Evolutionary conservation across 2,329 filamentous ascomycete species (phyloP).

Genomic region (Aspergillus neotritici): DNA sequence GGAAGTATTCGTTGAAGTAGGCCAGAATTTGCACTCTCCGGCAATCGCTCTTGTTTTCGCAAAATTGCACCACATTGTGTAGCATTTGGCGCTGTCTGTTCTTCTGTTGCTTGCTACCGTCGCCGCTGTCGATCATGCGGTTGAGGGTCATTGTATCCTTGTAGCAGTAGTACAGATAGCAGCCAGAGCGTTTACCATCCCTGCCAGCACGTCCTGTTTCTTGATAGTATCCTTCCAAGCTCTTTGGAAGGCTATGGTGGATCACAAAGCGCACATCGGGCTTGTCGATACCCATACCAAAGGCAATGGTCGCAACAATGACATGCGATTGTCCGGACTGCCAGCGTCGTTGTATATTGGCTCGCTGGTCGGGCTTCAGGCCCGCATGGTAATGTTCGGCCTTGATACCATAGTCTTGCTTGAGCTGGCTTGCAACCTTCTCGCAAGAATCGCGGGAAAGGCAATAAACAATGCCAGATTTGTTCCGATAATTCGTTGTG

Average conservation of each 20-base stretch:
- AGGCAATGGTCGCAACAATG: slow-evolving; percentile 96
- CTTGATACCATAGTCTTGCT: slow-evolving; percentile 56
- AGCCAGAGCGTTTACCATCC: slow-evolving; percentile 80
- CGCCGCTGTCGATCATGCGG: slow-evolving; percentile 76
- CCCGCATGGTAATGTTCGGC: slow-evolving; percentile 83
- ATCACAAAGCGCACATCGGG: slow-evolving; percentile 94
- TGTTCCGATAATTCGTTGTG: slow-evolving; percentile 59
- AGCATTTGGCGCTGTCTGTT: slow-evolving; percentile 80
- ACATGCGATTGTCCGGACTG: slow-evolving; percentile 74
- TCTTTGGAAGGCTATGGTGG: slow-evolving; percentile 88
- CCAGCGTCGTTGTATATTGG: slow-evolving; percentile 70
- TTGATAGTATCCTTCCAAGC: slow-evolving; percentile 95
- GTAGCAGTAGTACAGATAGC: slow-evolving; percentile 84
- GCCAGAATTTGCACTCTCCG: slow-evolving; percentile 78
- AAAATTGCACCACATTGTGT: slow-evolving; percentile 76
- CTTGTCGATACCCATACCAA: slow-evolving; percentile 99
- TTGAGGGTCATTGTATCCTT: slow-evolving; percentile 67
- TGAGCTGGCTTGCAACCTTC: slow-evolving; percentile 65
- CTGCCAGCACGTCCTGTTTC: slow-evolving; percentile 92
- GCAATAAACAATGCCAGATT: slow-evolving; percentile 91
- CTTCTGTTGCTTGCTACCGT: slow-evolving; percentile 72
- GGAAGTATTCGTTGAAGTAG: slow-evolving; percentile 91
- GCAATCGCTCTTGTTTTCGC: slow-evolving; percentile 83
- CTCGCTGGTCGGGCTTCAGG: slow-evolving; percentile 63
- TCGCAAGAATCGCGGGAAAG: slow-evolving; percentile 81